A percentile compares a stretch with the other conserved stretches of the same genome.
These are phyloP conservation scores for Phytophthora sp. DNA, from an alignment of 352 stramenopile species.

Conservation along the genomic window DNA sequence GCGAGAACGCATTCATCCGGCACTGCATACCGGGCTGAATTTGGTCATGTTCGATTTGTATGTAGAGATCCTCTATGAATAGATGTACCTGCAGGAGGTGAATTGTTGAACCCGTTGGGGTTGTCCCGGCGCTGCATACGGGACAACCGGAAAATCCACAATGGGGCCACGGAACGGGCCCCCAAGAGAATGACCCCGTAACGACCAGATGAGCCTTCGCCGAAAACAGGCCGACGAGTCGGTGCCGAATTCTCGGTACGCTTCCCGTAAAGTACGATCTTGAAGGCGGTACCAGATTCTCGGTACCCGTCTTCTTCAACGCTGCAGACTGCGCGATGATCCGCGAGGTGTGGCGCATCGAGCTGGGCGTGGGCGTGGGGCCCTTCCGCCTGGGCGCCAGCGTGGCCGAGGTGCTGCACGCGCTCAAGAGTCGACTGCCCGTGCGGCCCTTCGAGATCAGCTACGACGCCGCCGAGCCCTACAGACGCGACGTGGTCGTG, in stretches of 20 bases:
- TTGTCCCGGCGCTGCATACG: background rate
- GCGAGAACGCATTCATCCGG: too few species aligned
- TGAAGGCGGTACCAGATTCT: conserved; percentile 16
- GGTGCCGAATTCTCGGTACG: too few species aligned
- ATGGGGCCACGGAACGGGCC: too few species aligned
- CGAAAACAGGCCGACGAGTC: too few species aligned
- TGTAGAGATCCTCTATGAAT: too few species aligned
- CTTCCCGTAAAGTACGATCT: too few species aligned
- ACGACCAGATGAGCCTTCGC: too few species aligned
- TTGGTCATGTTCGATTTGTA: too few species aligned
- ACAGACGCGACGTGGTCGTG: conserved; percentile 66
- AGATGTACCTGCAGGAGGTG: too few species aligned
- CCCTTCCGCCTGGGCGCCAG: conserved; percentile 80
- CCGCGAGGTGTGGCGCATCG: conserved; percentile 85
- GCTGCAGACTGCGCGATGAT: conserved; percentile 43
- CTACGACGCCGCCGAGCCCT: conserved; percentile 72
- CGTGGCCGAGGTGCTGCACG: conserved; percentile 75
- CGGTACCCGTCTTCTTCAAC: conserved; percentile 19
- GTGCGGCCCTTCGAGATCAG: conserved; percentile 80
- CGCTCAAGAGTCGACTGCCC: conserved; percentile 78
- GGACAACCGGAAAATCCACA: conserved; percentile 18
- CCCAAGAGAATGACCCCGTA: too few species aligned
- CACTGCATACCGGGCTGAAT: too few species aligned
- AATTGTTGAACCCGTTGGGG: too few species aligned
- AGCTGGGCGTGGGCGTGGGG: conserved; percentile 75